These are phyloP conservation scores for Postia placenta DNA, from an alignment of 768 basidiomycete species.

Conservation along the genomic window DNA sequence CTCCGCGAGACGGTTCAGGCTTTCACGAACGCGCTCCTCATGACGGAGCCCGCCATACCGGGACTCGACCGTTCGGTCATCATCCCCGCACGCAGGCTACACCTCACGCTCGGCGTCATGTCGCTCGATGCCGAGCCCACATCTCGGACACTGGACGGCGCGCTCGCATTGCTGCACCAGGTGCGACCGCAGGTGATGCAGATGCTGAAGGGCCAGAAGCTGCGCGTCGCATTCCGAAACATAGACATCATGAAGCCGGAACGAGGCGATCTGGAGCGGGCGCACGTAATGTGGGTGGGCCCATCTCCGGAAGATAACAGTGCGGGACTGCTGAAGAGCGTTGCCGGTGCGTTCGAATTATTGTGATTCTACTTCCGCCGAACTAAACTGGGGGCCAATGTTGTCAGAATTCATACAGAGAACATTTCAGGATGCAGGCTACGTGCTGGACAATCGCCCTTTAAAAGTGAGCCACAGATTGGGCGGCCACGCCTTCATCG, in stretches of 20 bases:
- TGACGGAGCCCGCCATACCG: constrained; percentile 24
- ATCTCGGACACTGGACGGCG: constrained; percentile 16
- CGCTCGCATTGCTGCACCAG: constrained; percentile 19
- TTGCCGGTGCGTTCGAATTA: too few relatives aligned
- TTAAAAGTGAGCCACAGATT: constrained; percentile 34
- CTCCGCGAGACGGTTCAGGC: constrained; percentile 21
- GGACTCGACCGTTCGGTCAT: constrained; percentile 61
- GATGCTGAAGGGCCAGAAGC: constrained; percentile 27
- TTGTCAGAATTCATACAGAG: constrained; percentile 27
- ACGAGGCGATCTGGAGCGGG: constrained; percentile 29
- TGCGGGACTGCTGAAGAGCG: constrained; percentile 22
- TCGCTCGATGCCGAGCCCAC: constrained; percentile 30
- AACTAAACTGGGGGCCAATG: too few relatives aligned
- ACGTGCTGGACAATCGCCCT: constrained; percentile 27
- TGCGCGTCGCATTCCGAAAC: constrained; percentile 37
- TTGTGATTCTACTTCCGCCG: too few relatives aligned
- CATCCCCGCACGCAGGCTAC: constrained; percentile 50
- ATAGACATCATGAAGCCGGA: constrained; percentile 47
- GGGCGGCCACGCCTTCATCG: too few relatives aligned
- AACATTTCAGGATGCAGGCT: constrained; percentile 25
- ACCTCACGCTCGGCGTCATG: constrained; percentile 76
- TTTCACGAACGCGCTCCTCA: constrained; percentile 26
- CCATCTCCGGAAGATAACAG: constrained; percentile 33
- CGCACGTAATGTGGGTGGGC: constrained; percentile 54
- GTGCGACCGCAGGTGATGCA: constrained; percentile 34